Evolutionary conservation across 2,329 filamentous ascomycete genomes (phyloP), one percentile per base, ranked within the genome.

Genomic region (Exophiala calicioides): DNA sequence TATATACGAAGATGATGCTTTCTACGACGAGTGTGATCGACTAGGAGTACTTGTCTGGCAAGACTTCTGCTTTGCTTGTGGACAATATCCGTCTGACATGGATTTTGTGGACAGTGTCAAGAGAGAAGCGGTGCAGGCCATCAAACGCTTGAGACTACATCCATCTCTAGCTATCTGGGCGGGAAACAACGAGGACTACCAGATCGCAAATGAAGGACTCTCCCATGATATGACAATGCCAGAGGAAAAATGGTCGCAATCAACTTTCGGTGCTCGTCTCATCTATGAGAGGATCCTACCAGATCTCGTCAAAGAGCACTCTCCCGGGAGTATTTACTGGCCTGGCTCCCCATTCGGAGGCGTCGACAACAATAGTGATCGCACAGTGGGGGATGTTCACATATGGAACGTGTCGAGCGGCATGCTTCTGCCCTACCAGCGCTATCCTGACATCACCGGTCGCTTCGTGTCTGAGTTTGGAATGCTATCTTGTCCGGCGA

Each of bases 101-200:
- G 72, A 75, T 6, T 78, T 86, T 36, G 70, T 87, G 10, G 66
- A 78, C 23, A 84, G 79, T 0, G 78, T 90, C 48, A 75, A 82
- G 47, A 60, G 71, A 21, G 87, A 91, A 66, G 83, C 84, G 27
- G 65, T 74, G 10, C 78, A 81, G 41, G 85, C 87, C 56, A 72
- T 88, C 31, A 75, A 75, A 61, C 74, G 85, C 31, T 73, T 96
- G 21, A 79, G 89, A 32, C 88, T 95, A 64, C 90, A 96, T 63
- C 87, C 90, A 0, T 90, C 81, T 8, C 86, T 96, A 53, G 84
- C 90, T 31, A 85, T 96, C 46, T 96, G 84, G 72, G 89, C 88
- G 2, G 91, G 91, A 12, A 95, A 95, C 69, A 97, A 96, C 61
- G 90, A 96, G 65, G 90, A 96, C 63, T 95, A 96, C 65, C 85